Base-by-base conservation (phyloP, 345 rosid species). In the Gossypium ekmanianum region DNA sequence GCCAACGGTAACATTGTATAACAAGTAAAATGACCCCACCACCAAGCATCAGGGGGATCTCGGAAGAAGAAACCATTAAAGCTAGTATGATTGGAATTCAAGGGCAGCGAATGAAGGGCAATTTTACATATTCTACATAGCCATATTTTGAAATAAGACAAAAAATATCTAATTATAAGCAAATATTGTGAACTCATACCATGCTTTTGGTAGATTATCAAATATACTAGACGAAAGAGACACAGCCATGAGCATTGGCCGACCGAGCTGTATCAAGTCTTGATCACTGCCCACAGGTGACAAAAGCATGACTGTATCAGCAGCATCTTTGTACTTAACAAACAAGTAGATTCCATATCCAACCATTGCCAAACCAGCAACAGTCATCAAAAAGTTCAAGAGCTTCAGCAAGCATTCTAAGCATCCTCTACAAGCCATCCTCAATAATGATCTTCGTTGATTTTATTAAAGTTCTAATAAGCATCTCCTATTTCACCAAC, bases 281-380 rank as follows among this genome's bases (percentile, higher is more conserved):
- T 74, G 68, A 69, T 82, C 82, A 20, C 74, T 81, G 65, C 73
- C 78, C 9, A 45, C 56, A 44, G 90, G 79, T 12, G 72, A 69
- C 48, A 83, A 72, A 61, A 83, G 70, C 62, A 76, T 10, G 2
- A 74, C 59, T 74, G 64, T 71, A 24, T 77, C 87, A 9, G 86
- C 75, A 0, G 86, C 87, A 44, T 76, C 82, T 81, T 82, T 80
- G 77, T 88, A 95, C 85, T 86, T 85, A 39, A 95, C 91, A 63
- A 93, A 91, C 86, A 95, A 88, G 87, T 95, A 95, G 78, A 95
- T 91, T 71, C 99, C 99, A 80, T 89, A 95, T 20, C 99, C 97
- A 79, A 91, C 84, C 90, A 95, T 95, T 17, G 94, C 85, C 81
- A 93, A 88, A 52, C 99, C 99, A 62, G 34, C 89, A 70, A 93